A percentile compares a stretch with the other conserved stretches of the same genome.
These are phyloP conservation scores for Vairimorpha necatrix DNA, from an alignment of 371 early-diverging fungal genomes.

Conservation along the genomic window DNA sequence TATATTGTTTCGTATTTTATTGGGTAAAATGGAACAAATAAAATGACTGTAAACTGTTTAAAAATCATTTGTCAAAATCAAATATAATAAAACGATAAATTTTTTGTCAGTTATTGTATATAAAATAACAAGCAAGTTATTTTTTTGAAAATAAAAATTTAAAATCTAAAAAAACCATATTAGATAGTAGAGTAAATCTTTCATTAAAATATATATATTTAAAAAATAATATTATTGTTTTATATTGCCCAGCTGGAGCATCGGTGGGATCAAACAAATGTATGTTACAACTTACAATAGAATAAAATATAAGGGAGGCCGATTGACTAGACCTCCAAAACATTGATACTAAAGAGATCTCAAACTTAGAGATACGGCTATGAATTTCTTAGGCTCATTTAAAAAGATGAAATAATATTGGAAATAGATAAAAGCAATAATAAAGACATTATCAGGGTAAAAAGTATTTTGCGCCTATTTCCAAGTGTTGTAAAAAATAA, in stretches of 20 bases:
- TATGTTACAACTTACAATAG: slow-evolving; percentile 85
- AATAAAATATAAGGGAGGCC: slow-evolving; percentile 79
- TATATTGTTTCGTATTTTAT: no score
- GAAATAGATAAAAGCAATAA: slow-evolving; percentile 83
- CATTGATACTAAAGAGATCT: slow-evolving; percentile 78
- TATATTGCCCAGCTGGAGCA: slow-evolving; percentile 93
- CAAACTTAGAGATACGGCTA: slow-evolving; percentile 69
- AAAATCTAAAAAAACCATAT: slow-evolving; percentile 74
- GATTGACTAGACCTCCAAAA: slow-evolving; percentile 80
- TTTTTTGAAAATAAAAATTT: slow-evolving; percentile 26
- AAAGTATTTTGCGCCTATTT: slow-evolving; percentile 92
- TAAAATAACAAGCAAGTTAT: no score
- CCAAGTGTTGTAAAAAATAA: slow-evolving; percentile 84
- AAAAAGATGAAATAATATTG: slow-evolving; percentile 78
- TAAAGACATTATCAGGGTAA: slow-evolving; percentile 82
- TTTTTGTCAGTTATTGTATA: no score
- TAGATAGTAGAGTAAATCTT: slow-evolving; percentile 95
- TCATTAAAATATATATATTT: slow-evolving; percentile 92
- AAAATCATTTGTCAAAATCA: no score
- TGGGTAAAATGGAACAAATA: no score
- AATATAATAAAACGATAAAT: no score
- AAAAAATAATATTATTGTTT: slow-evolving; percentile 75
- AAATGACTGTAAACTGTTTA: no score
- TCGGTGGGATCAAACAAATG: slow-evolving; percentile 94
- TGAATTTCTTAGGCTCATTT: slow-evolving; percentile 75